Evolutionary conservation across 2,329 filamentous ascomycete species (phyloP).

Genomic region (Colletotrichum higginsianum): DNA sequence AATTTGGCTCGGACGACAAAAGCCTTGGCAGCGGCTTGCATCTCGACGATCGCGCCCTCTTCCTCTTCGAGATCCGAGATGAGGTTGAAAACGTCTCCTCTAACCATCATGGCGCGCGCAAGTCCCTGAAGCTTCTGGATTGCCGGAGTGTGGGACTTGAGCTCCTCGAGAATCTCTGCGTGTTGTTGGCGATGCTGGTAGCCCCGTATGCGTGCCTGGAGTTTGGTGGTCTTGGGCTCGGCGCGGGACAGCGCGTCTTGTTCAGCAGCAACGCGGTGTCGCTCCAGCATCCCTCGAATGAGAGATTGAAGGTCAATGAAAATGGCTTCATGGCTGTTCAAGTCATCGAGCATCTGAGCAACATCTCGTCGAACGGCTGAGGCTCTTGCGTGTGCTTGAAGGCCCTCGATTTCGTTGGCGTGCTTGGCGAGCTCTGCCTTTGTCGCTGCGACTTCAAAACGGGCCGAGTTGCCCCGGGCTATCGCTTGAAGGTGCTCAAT

Average conservation of each 20-base stretch:
- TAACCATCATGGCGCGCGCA: slow-evolving; percentile 83
- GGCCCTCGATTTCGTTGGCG: slow-evolving; percentile 56
- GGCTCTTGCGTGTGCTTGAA: slow-evolving; percentile 70
- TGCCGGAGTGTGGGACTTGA: slow-evolving; percentile 77
- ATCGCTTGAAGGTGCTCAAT: slow-evolving; percentile 56
- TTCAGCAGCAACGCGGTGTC: slow-evolving; percentile 64
- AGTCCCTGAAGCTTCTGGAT: slow-evolving; percentile 82
- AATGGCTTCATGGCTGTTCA: slow-evolving; percentile 62
- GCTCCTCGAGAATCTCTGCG: slow-evolving; percentile 75
- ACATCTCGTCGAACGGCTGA: slow-evolving; percentile 68
- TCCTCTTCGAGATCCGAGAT: slow-evolving; percentile 86
- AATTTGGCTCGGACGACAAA: slow-evolving; percentile 82
- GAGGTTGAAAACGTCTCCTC: slow-evolving; percentile 80
- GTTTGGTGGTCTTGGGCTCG: slow-evolving; percentile 67
- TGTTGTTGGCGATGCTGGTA: slow-evolving; percentile 74
- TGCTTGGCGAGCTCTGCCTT: slow-evolving; percentile 65
- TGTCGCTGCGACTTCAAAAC: slow-evolving; percentile 59
- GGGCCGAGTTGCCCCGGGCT: slow-evolving; percentile 64
- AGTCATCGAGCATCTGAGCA: slow-evolving; percentile 61
- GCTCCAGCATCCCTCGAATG: slow-evolving; percentile 73
- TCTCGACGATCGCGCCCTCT: slow-evolving; percentile 80
- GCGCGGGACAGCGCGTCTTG: slow-evolving; percentile 71
- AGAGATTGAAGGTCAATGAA: slow-evolving; percentile 70
- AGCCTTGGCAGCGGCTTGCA: slow-evolving; percentile 83
- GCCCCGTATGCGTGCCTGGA: slow-evolving; percentile 80